Evolutionary conservation across 2,329 filamentous ascomycete genomes (phyloP), one percentile per base, ranked within the genome.

Genomic region (Nemania abortiva): DNA sequence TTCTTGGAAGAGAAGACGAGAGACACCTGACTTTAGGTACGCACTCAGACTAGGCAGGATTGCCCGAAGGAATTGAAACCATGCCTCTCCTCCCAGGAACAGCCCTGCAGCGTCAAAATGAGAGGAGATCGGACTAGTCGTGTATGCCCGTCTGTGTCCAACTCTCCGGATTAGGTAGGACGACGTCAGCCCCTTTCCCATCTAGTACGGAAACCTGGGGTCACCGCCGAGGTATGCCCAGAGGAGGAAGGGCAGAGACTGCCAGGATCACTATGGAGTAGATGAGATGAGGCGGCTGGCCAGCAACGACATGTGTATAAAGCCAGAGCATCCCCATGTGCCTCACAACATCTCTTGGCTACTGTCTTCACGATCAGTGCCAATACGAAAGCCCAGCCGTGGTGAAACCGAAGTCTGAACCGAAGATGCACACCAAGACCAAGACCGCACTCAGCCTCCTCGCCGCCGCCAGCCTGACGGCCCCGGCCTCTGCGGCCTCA

Each of bases 401-500:
- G 6, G 10, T 10, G 10, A 34, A 34, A 34, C 5, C n/a, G n/a
- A n/a, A n/a, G n/a, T n/a, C n/a, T n/a, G 37, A 15, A 42, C 37
- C 37, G 15, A 66, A 66, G 15, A 74, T 73, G 71, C 47, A 66
- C 63, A 22, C 37, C 6, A 65, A 53, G 50, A 53, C 50, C n/a
- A 34, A 67, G 50, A 45, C 57, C 18, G 37, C 22, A 50, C 59
- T 74, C 56, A 29, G 52, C 66, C 65, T 74, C 61, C 29, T 72
- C 37, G 63, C 72, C 29, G 68, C 70, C 47, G 62, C 58, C 50
- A 59, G 55, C 42, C 45, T 70, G 20, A 55, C 64, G 39, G 47
- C 70, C 3, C 62, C 63, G 7, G 52, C 60, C 1, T 55, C 27
- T 39, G 75, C 71, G 13, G 74, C 70, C 13, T 72, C 71, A 1